Percentiles rank a stretch among this genome's conserved stretches.
phyloP scores from a whole-genome alignment of 2,329 filamentous ascomycete genomes.

The Bisporella sp. region DNA sequence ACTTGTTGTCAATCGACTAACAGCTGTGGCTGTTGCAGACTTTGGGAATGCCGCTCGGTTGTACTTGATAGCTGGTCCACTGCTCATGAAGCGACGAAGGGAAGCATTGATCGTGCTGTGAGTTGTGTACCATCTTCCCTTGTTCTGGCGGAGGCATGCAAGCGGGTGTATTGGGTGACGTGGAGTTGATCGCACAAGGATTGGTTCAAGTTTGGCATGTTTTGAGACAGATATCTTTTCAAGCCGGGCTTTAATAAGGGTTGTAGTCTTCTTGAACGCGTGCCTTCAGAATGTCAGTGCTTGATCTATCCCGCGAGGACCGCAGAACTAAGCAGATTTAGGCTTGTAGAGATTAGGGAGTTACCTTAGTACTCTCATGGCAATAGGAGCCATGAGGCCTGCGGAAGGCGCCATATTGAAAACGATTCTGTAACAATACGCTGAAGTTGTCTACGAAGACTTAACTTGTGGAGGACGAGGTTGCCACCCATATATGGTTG shows the following conservation, averaged over 20 bases:
- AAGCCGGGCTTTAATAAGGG: slow-evolving; percentile 37
- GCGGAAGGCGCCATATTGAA: slow-evolving; percentile 22
- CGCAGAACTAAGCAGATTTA: too few relatives aligned
- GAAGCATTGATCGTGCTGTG: slow-evolving; percentile 44
- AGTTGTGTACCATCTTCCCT: slow-evolving; percentile 58
- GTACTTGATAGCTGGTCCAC: slow-evolving; percentile 30
- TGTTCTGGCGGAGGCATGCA: slow-evolving; percentile 56
- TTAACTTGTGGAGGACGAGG: too few relatives aligned
- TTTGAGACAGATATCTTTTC: slow-evolving; percentile 34
- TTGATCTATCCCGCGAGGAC: neutral
- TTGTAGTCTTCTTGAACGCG: slow-evolving; percentile 39
- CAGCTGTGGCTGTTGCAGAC: slow-evolving; percentile 46
- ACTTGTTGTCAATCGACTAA: slow-evolving; percentile 61
- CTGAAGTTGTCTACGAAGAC: neutral
- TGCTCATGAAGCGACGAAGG: slow-evolving; percentile 32
- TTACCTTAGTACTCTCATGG: slow-evolving; percentile 26
- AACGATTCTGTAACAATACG: neutral
- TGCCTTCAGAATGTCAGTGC: slow-evolving; percentile 29
- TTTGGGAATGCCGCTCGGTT: slow-evolving; percentile 46
- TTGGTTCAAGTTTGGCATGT: slow-evolving; percentile 47
- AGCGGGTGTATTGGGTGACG: slow-evolving; percentile 50
- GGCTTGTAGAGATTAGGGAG: neutral
- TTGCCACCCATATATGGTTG: too few relatives aligned
- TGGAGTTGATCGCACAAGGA: slow-evolving; percentile 47
- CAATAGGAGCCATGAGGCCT: slow-evolving; percentile 26